Evolutionary conservation across 1,284 basidiomycete genomes (phyloP), one percentile per base, ranked within the genome.

Genomic region (Apiotrichum laibachii): DNA sequence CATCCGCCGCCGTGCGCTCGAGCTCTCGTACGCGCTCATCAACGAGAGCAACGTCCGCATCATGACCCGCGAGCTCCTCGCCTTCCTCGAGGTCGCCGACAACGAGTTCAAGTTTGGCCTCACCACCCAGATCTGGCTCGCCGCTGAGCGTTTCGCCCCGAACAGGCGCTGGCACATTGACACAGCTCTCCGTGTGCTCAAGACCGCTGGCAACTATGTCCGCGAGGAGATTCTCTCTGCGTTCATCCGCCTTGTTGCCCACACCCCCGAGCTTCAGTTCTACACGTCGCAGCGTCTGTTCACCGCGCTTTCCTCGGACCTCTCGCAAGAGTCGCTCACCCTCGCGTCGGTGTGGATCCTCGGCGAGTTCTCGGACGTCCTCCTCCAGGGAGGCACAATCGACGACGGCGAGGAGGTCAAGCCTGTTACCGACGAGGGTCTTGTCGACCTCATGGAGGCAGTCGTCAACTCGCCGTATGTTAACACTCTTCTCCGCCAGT

Each of bases 101-200:
- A 95, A 96, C 69, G 96, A 99, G 77, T 99, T 99, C 83, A 99
- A 99, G 80, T 84, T 92, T 5, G 89, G 91, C 1, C 89, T 99
- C 86, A 99, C 96, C 0, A 97, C 95, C 0, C 95, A 99, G 77
- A 95, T 99, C 62, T 92, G 89, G 66, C 81, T 98, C 22, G 95
- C 94, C 2, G 96, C 96, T 0, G 96, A 99, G 77, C 84, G 92
- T 50, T 99, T 91, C 73, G 95, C 96, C 2, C 96, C 96, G 0
- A 98, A 97, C 79, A 94, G 93, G 79, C 83, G 96, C 66, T 99
- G 96, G 96, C 96, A 99, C 75, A 98, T 99, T 63, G 96, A 99
- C 77, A 98, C 96, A 0, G 90, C 97, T 11, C 80, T 99, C 56
- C 85, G 96, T 22, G 91, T 95, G 1, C 80, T 99, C 64, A 95